Conservation (phyloP, 768 basidiomycete species). For the Amanita phalloides region DNA sequence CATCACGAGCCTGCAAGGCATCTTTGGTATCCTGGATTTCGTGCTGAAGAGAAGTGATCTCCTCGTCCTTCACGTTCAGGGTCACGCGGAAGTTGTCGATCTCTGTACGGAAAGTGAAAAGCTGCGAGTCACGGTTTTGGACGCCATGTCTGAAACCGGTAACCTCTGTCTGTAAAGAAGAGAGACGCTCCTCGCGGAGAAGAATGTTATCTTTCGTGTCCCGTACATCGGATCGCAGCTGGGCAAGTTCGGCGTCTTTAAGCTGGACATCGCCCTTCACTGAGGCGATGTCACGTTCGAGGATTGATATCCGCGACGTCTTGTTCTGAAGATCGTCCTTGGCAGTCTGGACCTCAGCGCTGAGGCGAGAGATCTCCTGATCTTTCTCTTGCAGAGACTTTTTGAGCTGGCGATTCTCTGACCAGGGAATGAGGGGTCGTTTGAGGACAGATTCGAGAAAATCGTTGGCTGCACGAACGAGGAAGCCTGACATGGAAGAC, state of each 20-base stretch:
- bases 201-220: slow-evolving; percentile 5
- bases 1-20: slow-evolving; percentile 1
- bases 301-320: neutral
- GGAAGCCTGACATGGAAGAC: slow-evolving; percentile 1
- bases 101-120: slow-evolving; percentile 1
- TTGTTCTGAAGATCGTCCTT: neutral
- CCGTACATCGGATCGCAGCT: neutral
- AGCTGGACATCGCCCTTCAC: neutral
- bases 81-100: slow-evolving; percentile 4
- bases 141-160: slow-evolving; percentile 1
- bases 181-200: neutral
- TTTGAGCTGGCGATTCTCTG: slow-evolving; percentile 3
- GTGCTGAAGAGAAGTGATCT: slow-evolving; percentile 4
- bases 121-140: neutral
- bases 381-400: slow-evolving; percentile 1
- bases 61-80: slow-evolving; percentile 4
- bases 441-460: slow-evolving; percentile 5
- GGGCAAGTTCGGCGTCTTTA: neutral
- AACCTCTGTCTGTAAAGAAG: neutral
- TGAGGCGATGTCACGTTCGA: neutral
- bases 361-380: neutral
- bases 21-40: slow-evolving; percentile 1
- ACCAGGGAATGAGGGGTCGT: slow-evolving; percentile 2
- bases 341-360: neutral
- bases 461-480: slow-evolving; percentile 4